Base-by-base conservation (phyloP, 2,329 filamentous ascomycete species). In the Geoglossum cookeanum region DNA sequence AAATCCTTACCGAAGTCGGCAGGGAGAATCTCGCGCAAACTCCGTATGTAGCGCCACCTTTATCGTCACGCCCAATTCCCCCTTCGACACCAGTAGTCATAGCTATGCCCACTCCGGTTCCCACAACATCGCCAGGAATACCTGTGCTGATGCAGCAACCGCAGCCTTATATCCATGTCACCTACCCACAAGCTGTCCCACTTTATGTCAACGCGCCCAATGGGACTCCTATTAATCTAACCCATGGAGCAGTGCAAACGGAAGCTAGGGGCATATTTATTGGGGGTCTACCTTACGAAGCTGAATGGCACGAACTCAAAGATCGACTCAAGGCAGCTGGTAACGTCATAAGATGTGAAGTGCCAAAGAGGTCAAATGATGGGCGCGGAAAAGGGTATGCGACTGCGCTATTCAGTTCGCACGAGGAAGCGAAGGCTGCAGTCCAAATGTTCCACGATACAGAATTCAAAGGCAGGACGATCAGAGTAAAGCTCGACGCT, bases 211-310 rank as follows among this genome's bases (percentile, higher is more conserved):
- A 56, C 22, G 60, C 61, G 17, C 52, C 60, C 22, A 58, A 58
- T 35, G 62, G 62, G 7, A 58, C 62, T n/a, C 63, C 63, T 22
- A 60, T 64, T 47, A 64, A 64, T 42, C 47, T 64, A 15, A 60
- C 53, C 47, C 58, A 61, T 49, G 63, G 63, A 9, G 63, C 60
- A 4, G 60, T 64, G 11, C 59, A 61, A 52, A 64, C 61, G 11
- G 63, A 64, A 54, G 58, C 56, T 7, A 60, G 62, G 22, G 61
- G 62, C 11, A 60, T 64, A 15, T 63, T 64, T 48, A 61, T 64
- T 11, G 61, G 63, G 5, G 63, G 63, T 57, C 39, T 64, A 11
- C 58, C 60, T 7, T 64, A 61, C 30, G 60, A 62, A 33, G 60
- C 61, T 7, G 58, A 60, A 42, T 63, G 61, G 62, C 58, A 59